Evolutionary conservation across 2,329 filamentous ascomycete species (phyloP), one percentile per base, ranked within the genome.

Genomic region (Drechslerella dactyloides): DNA sequence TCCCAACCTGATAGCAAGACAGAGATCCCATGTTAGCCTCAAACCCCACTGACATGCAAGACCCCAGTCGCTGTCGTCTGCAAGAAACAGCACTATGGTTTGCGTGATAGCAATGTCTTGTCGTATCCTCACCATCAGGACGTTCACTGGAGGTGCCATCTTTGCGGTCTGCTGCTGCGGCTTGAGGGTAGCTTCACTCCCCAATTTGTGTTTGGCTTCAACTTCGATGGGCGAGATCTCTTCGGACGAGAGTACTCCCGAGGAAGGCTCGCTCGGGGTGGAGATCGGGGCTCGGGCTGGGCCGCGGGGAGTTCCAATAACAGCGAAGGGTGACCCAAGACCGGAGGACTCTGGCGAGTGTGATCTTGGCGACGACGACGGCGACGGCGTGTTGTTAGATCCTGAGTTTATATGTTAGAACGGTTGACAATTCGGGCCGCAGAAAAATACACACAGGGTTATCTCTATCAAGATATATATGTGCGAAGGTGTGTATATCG

Each of bases 1-100:
- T 96, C 75, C 93, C 93, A 69, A 96, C 86, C 89, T 88, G 72
- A 52, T n/a, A n/a, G n/a, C n/a, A n/a, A n/a, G n/a, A n/a, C 70
- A 37, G 60, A 69, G 50, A 73, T 44, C 35, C 53, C n/a, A 30
- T 19, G 35, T 59, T 21, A 61, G 19, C 11, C 44, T 48, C 19
- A 3, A 42, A 66, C 77, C 51, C 76, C 52, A 56, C 7, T 44
- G 59, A 35, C 21, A 37, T 10, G 30, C 21, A 54, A 42, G 8
- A 48, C n/a, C 2, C n/a, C 23, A 19, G 1, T 23, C 46, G 2
- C 8, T n/a, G 1, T 57, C 3, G 8, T 48, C 5, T 21, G 6
- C 44, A 21, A 19, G 21, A 21, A 48, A 19, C n/a, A 61, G 10
- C n/a, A 40, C 4, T 5, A 53, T 11, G n/a, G 35, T n/a, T 15